A percentile compares a stretch with the other conserved stretches of the same genome.
These are phyloP conservation scores for Irpex lacteus DNA, from an alignment of 1,284 basidiomycete genomes.

Conservation along the genomic window DNA sequence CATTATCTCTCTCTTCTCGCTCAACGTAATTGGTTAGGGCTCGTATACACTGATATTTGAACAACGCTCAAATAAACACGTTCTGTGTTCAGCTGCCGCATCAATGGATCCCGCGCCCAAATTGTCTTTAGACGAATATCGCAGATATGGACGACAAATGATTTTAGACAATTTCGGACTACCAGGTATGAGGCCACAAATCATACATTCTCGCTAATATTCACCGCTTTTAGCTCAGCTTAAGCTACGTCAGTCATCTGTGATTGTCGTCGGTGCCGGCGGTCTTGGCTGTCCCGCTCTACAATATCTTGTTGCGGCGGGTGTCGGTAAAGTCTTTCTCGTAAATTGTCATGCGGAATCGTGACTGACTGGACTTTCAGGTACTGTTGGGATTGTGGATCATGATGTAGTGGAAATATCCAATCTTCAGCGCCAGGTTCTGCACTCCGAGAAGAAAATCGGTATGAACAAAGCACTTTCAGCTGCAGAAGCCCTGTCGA, in stretches of 20 bases:
- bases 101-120: background rate
- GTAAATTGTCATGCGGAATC: background rate
- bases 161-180: conserved; percentile 90
- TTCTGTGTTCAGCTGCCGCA: background rate
- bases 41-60: background rate
- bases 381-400: conserved; percentile 85
- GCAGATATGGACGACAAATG: conserved; percentile 96
- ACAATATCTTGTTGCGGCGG: conserved; percentile 90
- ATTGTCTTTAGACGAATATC: conserved; percentile 69
- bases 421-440: conserved; percentile 92
- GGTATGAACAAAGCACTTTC: conserved; percentile 85
- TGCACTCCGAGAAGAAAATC: conserved; percentile 82
- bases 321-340: conserved; percentile 67
- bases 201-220: conserved; percentile 1
- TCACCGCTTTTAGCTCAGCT: conserved; percentile 66
- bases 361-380: conserved; percentile 34
- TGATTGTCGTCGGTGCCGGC: conserved; percentile 92
- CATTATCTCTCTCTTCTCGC: background rate
- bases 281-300: conserved; percentile 95
- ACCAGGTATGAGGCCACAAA: conserved; percentile 45
- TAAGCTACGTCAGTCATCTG: conserved; percentile 70
- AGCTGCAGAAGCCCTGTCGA: conserved; percentile 63
- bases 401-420: conserved; percentile 89
- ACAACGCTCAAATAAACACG: background rate
- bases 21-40: background rate